A percentile compares a stretch with the other conserved stretches of the same genome.
Evolutionary conservation across 345 rosid genomes (phyloP).

Genomic region (Citrus cavaleriei): DNA sequence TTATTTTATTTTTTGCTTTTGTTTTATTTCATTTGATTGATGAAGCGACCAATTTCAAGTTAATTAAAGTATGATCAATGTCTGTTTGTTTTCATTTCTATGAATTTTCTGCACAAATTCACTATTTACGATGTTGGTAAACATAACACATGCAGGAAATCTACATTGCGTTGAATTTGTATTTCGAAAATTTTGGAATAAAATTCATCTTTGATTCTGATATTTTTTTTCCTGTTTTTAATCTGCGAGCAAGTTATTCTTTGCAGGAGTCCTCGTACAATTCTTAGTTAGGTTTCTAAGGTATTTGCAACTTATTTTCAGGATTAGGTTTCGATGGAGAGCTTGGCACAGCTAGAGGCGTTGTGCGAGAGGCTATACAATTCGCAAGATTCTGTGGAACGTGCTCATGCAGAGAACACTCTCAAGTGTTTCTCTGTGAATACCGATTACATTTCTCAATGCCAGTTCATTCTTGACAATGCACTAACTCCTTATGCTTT

Average conservation of each 20-base stretch:
- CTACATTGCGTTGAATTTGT: background rate
- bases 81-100: background rate
- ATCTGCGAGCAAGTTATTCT: too few species aligned
- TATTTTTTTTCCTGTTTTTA: background rate
- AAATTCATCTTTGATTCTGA: background rate
- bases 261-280: too few species aligned
- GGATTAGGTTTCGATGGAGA: slow-evolving; percentile 54
- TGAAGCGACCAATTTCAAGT: background rate
- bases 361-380: slow-evolving; percentile 92
- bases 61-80: background rate
- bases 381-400: slow-evolving; percentile 87
- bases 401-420: slow-evolving; percentile 92
- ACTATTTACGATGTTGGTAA: background rate
- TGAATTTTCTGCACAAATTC: background rate
- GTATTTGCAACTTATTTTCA: background rate
- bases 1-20: background rate
- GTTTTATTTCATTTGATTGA: background rate
- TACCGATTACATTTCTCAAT: slow-evolving; percentile 87
- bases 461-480: slow-evolving; percentile 97
- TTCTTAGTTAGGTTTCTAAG: too few species aligned
- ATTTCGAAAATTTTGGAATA: background rate
- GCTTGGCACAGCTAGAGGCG: slow-evolving; percentile 96
- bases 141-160: background rate
- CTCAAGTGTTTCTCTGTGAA: slow-evolving; percentile 86
- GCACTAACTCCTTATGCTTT: slow-evolving; percentile 92